phyloP scores from a whole-genome alignment of 2,329 filamentous ascomycete genomes.

The Eurotiales sp. region DNA sequence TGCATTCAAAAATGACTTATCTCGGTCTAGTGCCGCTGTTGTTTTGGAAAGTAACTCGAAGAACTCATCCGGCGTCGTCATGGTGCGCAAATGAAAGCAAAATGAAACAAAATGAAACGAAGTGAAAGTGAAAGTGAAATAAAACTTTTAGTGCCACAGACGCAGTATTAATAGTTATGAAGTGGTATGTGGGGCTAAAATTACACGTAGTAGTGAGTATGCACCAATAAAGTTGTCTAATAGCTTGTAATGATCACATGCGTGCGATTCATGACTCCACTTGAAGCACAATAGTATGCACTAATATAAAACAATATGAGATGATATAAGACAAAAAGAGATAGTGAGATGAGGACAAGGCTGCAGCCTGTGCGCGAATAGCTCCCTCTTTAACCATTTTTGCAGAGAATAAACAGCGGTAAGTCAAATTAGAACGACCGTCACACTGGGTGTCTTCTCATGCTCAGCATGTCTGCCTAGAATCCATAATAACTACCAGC shows the following conservation, averaged over 20 bases:
- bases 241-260: neutral
- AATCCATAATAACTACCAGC: too few species aligned
- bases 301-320: neutral
- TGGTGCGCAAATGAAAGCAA: neutral
- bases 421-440: too few species aligned
- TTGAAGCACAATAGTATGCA: neutral
- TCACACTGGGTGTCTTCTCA: too few species aligned
- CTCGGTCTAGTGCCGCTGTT: neutral
- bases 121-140: neutral
- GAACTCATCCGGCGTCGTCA: neutral
- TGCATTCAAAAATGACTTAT: neutral
- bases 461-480: too few species aligned
- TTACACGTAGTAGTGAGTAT: neutral
- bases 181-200: neutral
- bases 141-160: neutral
- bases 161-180: neutral
- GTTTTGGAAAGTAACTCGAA: neutral
- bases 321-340: neutral
- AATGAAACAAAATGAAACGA: neutral
- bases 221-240: neutral
- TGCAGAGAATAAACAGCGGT: too few species aligned
- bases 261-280: neutral
- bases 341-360: neutral
- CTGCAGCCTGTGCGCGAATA: neutral
- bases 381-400: neutral